Evolutionary conservation across 352 stramenopile species (phyloP).

Genomic region (Phytophthora vignae): DNA sequence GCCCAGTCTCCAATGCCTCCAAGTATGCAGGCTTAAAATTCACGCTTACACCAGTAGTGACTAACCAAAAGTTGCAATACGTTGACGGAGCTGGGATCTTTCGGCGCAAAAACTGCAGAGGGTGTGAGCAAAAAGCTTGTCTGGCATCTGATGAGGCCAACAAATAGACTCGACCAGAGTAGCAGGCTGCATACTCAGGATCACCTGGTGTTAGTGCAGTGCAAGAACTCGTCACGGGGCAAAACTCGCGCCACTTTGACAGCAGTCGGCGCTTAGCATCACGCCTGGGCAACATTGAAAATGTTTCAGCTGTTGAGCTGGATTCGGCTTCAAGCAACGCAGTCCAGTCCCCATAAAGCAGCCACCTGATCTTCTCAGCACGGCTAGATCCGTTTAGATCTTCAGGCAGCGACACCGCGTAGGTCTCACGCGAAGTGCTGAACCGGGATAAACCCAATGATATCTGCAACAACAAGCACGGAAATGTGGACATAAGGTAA

Average conservation of each 20-base stretch:
- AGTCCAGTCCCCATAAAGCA: conserved; percentile 70
- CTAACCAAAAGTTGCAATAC: conserved; percentile 51
- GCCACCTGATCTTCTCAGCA: conserved; percentile 64
- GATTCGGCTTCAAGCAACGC: conserved; percentile 26
- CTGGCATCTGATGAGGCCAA: conserved; percentile 43
- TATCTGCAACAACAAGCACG: conserved; percentile 41
- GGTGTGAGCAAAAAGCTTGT: conserved; percentile 50
- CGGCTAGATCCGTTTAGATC: conserved; percentile 43
- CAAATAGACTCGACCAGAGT: conserved; percentile 63
- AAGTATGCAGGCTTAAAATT: conserved; percentile 26
- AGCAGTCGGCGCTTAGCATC: conserved; percentile 35
- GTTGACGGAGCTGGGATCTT: conserved; percentile 35
- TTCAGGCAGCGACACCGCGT: conserved; percentile 48
- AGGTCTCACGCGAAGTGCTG: conserved; percentile 45
- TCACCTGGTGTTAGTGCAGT: conserved; percentile 42
- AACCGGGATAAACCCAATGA: conserved; percentile 50
- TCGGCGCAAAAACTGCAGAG: conserved; percentile 55
- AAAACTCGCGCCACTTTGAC: conserved; percentile 75
- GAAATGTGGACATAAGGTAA: conserved; percentile 7
- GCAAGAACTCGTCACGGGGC: conserved; percentile 45
- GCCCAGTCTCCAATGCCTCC: conserved; percentile 27
- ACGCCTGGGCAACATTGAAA: conserved; percentile 32
- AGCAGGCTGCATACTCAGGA: conserved; percentile 51
- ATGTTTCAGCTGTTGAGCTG: conserved; percentile 6
- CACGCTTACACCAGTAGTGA: conserved; percentile 28